Base-by-base conservation (phyloP, 2,329 filamentous ascomycete genomes). In the Beauveria rudraprayagi region DNA sequence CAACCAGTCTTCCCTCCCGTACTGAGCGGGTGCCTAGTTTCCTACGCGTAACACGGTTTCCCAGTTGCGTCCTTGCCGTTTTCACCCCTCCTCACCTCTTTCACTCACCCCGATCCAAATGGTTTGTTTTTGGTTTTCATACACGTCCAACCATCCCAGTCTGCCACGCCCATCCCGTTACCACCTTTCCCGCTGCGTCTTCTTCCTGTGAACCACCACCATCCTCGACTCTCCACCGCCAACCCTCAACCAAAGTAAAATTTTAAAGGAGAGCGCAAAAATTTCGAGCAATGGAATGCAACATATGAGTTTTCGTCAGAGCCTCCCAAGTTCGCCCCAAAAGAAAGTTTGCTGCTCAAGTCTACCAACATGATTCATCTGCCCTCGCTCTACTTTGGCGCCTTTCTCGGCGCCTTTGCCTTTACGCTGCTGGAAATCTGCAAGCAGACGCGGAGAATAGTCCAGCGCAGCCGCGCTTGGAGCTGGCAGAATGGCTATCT, bases 331-430 rank as follows among this genome's bases (percentile, higher is more conserved):
- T 34, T 14, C 30, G 30, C 30, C 11, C 30, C 11, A 34, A 34
- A 34, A 4, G 11, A 34, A 26, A 22, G 22, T 26, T 26, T 30
- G 30, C 30, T 34, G 26, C 30, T 34, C 30, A 34, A 34, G 10
- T 14, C 11, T 4, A 11, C 30, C 10, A 47, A 16, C n/a, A 51
- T 60, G 58, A 57, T 63, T 11, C 66, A 70, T 48, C 46, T 69
- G 3, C 62, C 66, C 10, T 65, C 65, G 1, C 56, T 69, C 16
- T 69, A 66, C 60, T 68, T 67, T 40, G 68, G 69, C 1, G 30
- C 69, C 48, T 69, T 69, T 24, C 3, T 69, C 8, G 68, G 67
- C n/a, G 56, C 69, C 30, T 68, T 69, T n/a, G 55, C 67, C 14
- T 67, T 70, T 8, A 66, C 68, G 3, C 56, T 69, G 28, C 48